Conservation (phyloP, 1,284 basidiomycete genomes). For the Taiwanofungus camphoratus region DNA sequence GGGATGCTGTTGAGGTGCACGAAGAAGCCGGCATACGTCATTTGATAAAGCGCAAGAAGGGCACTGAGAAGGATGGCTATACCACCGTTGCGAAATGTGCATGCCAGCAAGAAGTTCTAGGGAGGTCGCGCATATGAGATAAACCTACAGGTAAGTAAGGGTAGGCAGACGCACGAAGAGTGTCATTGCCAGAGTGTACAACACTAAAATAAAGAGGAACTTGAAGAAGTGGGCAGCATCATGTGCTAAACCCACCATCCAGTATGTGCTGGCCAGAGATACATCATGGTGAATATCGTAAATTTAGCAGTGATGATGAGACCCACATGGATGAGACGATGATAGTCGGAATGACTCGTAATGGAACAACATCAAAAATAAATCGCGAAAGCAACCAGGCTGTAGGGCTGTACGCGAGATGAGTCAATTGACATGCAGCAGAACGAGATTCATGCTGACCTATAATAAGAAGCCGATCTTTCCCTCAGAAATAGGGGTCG, state of each 20-base stretch:
- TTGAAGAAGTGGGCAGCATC: slow-evolving; percentile 34
- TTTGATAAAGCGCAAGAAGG: slow-evolving; percentile 72
- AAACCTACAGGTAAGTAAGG: background rate
- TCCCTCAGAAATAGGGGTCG: slow-evolving; percentile 84
- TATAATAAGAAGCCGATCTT: slow-evolving; percentile 76
- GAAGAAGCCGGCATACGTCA: slow-evolving; percentile 84
- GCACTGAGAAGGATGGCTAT: slow-evolving; percentile 83
- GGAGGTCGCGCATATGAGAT: background rate
- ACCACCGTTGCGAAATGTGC: slow-evolving; percentile 76
- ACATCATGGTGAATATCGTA: slow-evolving; percentile 3
- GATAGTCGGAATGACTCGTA: slow-evolving; percentile 81
- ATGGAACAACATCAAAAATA: slow-evolving; percentile 79
- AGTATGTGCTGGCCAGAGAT: slow-evolving; percentile 60
- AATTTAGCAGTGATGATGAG: background rate
- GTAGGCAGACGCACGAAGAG: slow-evolving; percentile 58
- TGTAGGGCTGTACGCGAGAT: slow-evolving; percentile 50
- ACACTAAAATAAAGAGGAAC: slow-evolving; percentile 31
- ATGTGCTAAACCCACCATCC: slow-evolving; percentile 84
- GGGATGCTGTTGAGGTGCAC: slow-evolving; percentile 78
- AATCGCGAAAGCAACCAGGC: slow-evolving; percentile 84
- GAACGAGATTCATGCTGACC: slow-evolving; percentile 32
- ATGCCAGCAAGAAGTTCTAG: slow-evolving; percentile 84
- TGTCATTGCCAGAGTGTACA: slow-evolving; percentile 76
- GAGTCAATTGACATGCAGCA: slow-evolving; percentile 6
- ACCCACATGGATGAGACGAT: slow-evolving; percentile 73